Percentiles rank a stretch among this genome's conserved stretches.
Evolutionary conservation across 2,329 filamentous ascomycete genomes (phyloP).

Genomic region (Helicocarpus griseus): DNA sequence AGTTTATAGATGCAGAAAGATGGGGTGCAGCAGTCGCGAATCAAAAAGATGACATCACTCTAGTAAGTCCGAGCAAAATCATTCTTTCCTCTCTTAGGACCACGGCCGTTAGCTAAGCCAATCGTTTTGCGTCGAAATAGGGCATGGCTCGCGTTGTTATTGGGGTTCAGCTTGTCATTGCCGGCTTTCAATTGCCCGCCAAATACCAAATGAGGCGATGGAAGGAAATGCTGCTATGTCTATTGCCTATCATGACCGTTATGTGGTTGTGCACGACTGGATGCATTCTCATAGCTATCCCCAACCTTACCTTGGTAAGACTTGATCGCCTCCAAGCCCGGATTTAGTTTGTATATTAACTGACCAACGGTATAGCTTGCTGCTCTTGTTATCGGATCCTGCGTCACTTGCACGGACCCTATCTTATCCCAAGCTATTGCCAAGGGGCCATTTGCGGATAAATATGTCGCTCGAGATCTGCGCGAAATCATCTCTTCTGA

Average conservation of each 20-base stretch:
- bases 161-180: slow-evolving; percentile 54
- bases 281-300: slow-evolving; percentile 47
- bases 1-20: slow-evolving; percentile 39
- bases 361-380: slow-evolving; percentile 27
- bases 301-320: slow-evolving; percentile 41
- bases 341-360: not conserved
- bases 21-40: slow-evolving; percentile 27
- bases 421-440: slow-evolving; percentile 54
- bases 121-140: slow-evolving; percentile 13
- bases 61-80: slow-evolving; percentile 23
- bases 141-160: slow-evolving; percentile 51
- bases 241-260: slow-evolving; percentile 52
- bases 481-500: slow-evolving; percentile 55
- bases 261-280: slow-evolving; percentile 52
- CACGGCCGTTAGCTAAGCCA: slow-evolving; percentile 4
- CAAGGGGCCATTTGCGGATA: slow-evolving; percentile 54
- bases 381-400: slow-evolving; percentile 50
- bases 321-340: not conserved
- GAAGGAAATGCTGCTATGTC: slow-evolving; percentile 45
- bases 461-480: slow-evolving; percentile 48
- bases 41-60: slow-evolving; percentile 31
- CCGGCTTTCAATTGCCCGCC: slow-evolving; percentile 52
- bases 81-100: not conserved
- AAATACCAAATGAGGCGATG: slow-evolving; percentile 43
- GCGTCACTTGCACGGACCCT: slow-evolving; percentile 53